Evolutionary conservation across 140 eudicot genomes (phyloP).

Genomic region (Erigeron philadelphicus): DNA sequence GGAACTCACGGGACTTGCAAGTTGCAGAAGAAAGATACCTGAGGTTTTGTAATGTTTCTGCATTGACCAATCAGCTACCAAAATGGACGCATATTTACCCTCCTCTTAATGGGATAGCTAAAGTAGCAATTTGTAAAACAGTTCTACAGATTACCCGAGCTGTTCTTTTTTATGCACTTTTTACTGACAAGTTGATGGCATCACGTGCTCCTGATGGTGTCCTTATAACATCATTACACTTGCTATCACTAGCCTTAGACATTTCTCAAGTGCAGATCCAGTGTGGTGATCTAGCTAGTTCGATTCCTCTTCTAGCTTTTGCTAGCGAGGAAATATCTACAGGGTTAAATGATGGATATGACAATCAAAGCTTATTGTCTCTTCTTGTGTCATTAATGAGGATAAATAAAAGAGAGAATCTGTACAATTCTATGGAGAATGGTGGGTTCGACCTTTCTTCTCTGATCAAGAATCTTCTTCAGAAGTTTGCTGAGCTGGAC

Average conservation of each 20-base stretch:
- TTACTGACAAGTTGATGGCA: slow-evolving; percentile 46
- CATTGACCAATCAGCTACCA: slow-evolving; percentile 78
- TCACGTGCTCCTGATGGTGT: slow-evolving; percentile 93
- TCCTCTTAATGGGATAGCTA: slow-evolving; percentile 70
- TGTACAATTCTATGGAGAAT: slow-evolving; percentile 45
- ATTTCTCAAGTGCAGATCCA: slow-evolving; percentile 44
- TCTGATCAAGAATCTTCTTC: slow-evolving; percentile 56
- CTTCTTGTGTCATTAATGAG: slow-evolving; percentile 84
- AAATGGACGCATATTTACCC: slow-evolving; percentile 74
- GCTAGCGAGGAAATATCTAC: slow-evolving; percentile 62
- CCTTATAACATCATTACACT: slow-evolving; percentile 73
- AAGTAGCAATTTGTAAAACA: slow-evolving; percentile 73
- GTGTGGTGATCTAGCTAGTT: slow-evolving; percentile 30
- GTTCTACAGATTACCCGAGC: slow-evolving; percentile 77
- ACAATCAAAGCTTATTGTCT: slow-evolving; percentile 69
- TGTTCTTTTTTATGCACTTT: slow-evolving; percentile 66
- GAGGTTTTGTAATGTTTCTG: slow-evolving; percentile 77
- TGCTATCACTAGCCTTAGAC: slow-evolving; percentile 70
- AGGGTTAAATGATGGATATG: slow-evolving; percentile 40
- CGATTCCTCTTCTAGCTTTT: slow-evolving; percentile 62
- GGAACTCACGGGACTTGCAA: slow-evolving; percentile 86
- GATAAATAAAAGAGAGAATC: slow-evolving; percentile 53
- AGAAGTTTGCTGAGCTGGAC: slow-evolving; percentile 83
- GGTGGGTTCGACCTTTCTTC: slow-evolving; percentile 63
- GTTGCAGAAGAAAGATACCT: slow-evolving; percentile 91